phyloP scores from a whole-genome alignment of 257 asterid genomes.

The Lantana camara region DNA sequence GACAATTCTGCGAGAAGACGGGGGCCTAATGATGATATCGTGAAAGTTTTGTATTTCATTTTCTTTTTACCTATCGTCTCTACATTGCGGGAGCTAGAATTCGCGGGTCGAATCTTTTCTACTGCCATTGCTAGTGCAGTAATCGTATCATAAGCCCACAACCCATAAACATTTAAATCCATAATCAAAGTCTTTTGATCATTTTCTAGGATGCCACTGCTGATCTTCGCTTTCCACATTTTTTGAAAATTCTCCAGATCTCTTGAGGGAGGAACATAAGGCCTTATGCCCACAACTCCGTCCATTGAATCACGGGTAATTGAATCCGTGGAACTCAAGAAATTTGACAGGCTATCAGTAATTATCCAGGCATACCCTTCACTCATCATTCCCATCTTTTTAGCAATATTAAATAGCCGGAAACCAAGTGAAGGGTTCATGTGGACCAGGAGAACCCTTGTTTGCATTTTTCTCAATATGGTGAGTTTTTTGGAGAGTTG shows the following conservation, averaged over 20 bases:
- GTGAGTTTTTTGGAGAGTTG: slow-evolving; percentile 30
- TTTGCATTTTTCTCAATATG: slow-evolving; percentile 23
- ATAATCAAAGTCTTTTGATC: too few species aligned
- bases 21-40: slow-evolving; percentile 16
- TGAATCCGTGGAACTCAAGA: slow-evolving; percentile 39
- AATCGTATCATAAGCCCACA: slow-evolving; percentile 60
- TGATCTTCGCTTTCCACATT: slow-evolving; percentile 43
- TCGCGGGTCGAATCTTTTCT: slow-evolving; percentile 36
- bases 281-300: slow-evolving; percentile 66
- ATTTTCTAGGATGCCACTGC: too few species aligned
- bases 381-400: too few species aligned
- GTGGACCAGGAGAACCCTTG: slow-evolving; percentile 51
- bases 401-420: slow-evolving; percentile 39
- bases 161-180: slow-evolving; percentile 49
- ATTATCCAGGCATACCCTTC: slow-evolving; percentile 55
- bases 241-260: slow-evolving; percentile 31
- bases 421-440: slow-evolving; percentile 38
- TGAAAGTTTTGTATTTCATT: background rate
- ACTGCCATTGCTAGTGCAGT: slow-evolving; percentile 53
- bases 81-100: slow-evolving; percentile 34
- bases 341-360: slow-evolving; percentile 51
- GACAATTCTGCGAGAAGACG: slow-evolving; percentile 33
- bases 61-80: slow-evolving; percentile 30
- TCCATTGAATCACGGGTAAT: too few species aligned
- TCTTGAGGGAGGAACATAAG: slow-evolving; percentile 36